A percentile compares a stretch with the other conserved stretches of the same genome.
phyloP scores from a whole-genome alignment of 176 grass and related monocot species.

The Dendrocalamus sinicus region DNA sequence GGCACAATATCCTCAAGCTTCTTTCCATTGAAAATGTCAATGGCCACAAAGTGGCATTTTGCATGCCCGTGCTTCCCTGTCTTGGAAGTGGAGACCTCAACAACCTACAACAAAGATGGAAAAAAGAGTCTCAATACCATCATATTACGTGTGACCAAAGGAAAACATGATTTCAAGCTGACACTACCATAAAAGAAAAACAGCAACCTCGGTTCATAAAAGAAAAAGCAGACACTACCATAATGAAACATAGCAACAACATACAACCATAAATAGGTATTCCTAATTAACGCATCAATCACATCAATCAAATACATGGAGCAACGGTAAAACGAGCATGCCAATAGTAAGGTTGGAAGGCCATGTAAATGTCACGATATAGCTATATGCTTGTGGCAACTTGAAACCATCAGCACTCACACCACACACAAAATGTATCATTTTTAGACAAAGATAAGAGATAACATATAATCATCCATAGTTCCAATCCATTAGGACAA shows the following conservation, averaged over 20 bases:
- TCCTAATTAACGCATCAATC: neutral
- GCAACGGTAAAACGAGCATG: neutral
- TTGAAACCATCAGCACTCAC: neutral
- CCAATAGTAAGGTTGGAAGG: neutral
- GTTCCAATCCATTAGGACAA: neutral
- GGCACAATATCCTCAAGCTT: slow-evolving; percentile 81
- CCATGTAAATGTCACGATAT: neutral
- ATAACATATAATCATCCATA: neutral
- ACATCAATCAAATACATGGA: neutral
- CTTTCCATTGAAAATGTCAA: slow-evolving; percentile 76
- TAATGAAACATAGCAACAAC: neutral
- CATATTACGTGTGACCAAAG: neutral
- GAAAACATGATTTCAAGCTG: neutral
- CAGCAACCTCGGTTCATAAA: neutral
- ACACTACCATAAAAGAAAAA: neutral
- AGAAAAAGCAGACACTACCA: no score
- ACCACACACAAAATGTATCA: neutral
- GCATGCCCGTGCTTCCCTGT: slow-evolving; percentile 76
- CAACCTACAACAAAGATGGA: slow-evolving; percentile 53
- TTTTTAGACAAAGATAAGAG: neutral
- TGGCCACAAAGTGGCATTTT: slow-evolving; percentile 78
- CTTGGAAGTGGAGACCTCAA: slow-evolving; percentile 81
- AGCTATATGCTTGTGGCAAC: neutral
- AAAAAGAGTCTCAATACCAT: neutral
- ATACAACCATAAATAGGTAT: neutral